Conservation (phyloP, 2,329 filamentous ascomycete species). For the Diaporthe ilicicola region DNA sequence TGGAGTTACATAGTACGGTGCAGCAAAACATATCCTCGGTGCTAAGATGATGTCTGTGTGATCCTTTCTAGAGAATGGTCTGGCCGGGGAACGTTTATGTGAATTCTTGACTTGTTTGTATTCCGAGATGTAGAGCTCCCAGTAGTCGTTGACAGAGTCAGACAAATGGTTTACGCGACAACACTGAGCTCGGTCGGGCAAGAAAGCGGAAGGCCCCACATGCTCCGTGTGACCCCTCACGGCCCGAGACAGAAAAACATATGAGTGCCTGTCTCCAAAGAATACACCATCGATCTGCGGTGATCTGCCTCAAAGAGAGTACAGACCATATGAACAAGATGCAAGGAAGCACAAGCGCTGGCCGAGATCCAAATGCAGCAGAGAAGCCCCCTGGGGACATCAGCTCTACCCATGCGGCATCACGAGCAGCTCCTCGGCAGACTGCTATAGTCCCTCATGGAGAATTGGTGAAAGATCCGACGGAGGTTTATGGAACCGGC, state of each 20-base stretch:
- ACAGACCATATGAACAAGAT: background rate
- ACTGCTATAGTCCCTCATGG: conserved; percentile 22
- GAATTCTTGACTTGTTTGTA: no score
- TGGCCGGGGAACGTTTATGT: no score
- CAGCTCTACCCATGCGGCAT: background rate
- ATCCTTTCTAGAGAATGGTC: no score
- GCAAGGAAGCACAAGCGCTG: background rate
- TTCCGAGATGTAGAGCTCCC: background rate
- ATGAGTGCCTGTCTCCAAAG: background rate
- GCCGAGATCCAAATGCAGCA: background rate
- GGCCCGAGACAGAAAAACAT: background rate
- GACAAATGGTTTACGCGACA: background rate
- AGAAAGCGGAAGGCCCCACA: background rate
- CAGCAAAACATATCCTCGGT: no score
- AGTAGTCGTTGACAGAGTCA: background rate
- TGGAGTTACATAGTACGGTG: no score
- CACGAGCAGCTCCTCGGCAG: background rate
- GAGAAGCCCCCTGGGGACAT: background rate
- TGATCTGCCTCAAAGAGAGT: background rate
- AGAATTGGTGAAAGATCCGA: conserved; percentile 5
- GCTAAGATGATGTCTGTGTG: no score
- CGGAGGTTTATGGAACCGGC: conserved; percentile 8
- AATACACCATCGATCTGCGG: background rate
- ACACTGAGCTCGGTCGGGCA: background rate
- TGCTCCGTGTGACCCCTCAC: background rate